Conservation (phyloP, 179 eudicot genomes). For the Silene vulgaris region DNA sequence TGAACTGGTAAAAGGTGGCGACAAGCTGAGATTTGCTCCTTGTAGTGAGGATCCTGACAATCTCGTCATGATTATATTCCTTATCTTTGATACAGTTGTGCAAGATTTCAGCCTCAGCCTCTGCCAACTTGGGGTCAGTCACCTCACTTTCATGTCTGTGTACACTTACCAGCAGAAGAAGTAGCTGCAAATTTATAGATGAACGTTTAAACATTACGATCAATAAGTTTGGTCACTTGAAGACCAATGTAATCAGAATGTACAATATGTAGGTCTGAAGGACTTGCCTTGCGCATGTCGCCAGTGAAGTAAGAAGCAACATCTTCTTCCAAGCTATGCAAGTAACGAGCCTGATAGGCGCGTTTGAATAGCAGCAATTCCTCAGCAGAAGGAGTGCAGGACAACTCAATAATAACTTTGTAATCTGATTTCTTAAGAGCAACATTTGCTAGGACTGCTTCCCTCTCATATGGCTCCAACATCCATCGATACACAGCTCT, state of each 20-base stretch:
- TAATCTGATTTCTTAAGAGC: slow-evolving; percentile 54
- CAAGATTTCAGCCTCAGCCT: slow-evolving; percentile 62
- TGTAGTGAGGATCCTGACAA: slow-evolving; percentile 60
- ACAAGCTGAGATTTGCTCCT: slow-evolving; percentile 76
- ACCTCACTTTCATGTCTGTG: slow-evolving; percentile 57
- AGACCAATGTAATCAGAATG: neutral
- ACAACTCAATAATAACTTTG: slow-evolving; percentile 48
- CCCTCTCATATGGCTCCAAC: slow-evolving; percentile 65
- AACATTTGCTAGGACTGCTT: slow-evolving; percentile 56
- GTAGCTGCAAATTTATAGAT: slow-evolving; percentile 41
- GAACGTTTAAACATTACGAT: neutral
- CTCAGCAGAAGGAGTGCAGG: slow-evolving; percentile 48
- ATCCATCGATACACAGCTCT: slow-evolving; percentile 70
- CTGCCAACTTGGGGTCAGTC: slow-evolving; percentile 45
- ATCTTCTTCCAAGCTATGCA: slow-evolving; percentile 69
- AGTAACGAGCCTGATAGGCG: slow-evolving; percentile 66
- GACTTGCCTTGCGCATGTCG: slow-evolving; percentile 56
- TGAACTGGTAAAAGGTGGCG: slow-evolving; percentile 64
- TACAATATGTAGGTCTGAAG: neutral
- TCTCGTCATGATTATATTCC: slow-evolving; percentile 52
- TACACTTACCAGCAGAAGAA: slow-evolving; percentile 60
- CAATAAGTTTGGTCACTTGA: neutral
- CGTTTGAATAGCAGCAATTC: slow-evolving; percentile 56
- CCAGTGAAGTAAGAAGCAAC: slow-evolving; percentile 51
- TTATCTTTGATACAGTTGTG: slow-evolving; percentile 45